Percentiles rank a stretch among this genome's conserved stretches.
Evolutionary conservation across 2,329 filamentous ascomycete species (phyloP).

Genomic region (Colletotrichum orbiculare): DNA sequence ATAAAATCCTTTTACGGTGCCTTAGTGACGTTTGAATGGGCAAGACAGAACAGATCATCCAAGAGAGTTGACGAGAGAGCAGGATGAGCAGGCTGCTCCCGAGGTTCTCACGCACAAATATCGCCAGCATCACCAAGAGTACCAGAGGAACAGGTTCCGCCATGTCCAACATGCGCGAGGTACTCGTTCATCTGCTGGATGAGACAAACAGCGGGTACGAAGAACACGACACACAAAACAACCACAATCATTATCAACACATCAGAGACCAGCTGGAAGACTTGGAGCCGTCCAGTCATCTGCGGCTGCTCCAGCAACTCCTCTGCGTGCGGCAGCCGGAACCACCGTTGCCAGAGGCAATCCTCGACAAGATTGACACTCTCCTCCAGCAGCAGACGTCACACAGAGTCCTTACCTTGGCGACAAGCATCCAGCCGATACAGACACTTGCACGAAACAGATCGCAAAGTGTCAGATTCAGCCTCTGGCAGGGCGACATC

Average conservation of each 20-base stretch:
- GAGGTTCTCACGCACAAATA: background rate
- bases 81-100: background rate
- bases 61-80: background rate
- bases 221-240: background rate
- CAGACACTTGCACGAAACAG: background rate
- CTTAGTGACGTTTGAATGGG: too few species aligned
- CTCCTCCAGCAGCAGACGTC: constrained; percentile 22
- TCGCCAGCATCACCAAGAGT: background rate
- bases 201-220: background rate
- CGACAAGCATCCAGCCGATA: constrained; percentile 5
- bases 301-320: constrained; percentile 39
- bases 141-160: background rate
- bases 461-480: constrained; percentile 29
- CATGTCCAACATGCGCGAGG: constrained; percentile 4
- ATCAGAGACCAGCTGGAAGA: constrained; percentile 30
- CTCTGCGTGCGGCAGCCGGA: constrained; percentile 42
- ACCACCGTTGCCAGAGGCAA: constrained; percentile 35
- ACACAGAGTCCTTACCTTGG: constrained; percentile 20
- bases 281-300: constrained; percentile 26
- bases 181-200: constrained; percentile 9
- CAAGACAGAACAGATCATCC: too few species aligned
- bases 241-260: constrained; percentile 14
- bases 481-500: constrained; percentile 48
- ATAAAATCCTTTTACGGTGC: too few species aligned
- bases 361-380: constrained; percentile 38